Evolutionary conservation across 2,329 filamentous ascomycete species (phyloP).

Genomic region (Claviceps pusilla): DNA sequence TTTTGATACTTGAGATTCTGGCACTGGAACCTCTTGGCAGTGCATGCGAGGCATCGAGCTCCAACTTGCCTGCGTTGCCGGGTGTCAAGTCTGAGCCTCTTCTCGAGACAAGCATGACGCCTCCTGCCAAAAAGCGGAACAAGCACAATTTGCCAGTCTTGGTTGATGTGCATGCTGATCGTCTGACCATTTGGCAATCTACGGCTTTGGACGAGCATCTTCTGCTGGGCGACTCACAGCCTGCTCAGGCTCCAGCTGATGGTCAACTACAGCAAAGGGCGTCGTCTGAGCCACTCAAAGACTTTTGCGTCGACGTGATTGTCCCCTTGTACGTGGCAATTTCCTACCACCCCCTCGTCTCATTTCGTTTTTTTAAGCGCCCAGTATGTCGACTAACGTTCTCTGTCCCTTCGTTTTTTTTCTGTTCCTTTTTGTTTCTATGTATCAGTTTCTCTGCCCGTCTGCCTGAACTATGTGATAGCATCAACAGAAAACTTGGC

Average conservation of each 20-base stretch:
- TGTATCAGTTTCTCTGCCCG: slow-evolving; percentile 52
- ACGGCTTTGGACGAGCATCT: slow-evolving; percentile 47
- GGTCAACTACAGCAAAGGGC: slow-evolving; percentile 24
- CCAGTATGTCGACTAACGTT: no score
- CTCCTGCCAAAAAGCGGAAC: slow-evolving; percentile 37
- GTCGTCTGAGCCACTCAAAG: slow-evolving; percentile 48
- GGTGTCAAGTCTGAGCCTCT: slow-evolving; percentile 16
- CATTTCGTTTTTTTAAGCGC: no score
- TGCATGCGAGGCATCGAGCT: slow-evolving; percentile 25
- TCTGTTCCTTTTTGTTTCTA: no score
- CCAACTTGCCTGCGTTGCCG: slow-evolving; percentile 31
- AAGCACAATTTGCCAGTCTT: slow-evolving; percentile 50
- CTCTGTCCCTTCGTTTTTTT: no score
- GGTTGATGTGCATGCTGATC: slow-evolving; percentile 60
- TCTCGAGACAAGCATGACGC: slow-evolving; percentile 15
- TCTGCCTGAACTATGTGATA: slow-evolving; percentile 54
- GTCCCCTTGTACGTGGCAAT: slow-evolving; percentile 51
- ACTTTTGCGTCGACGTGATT: slow-evolving; percentile 70
- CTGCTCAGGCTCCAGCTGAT: slow-evolving; percentile 16
- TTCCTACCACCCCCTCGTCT: no score
- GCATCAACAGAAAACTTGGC: slow-evolving; percentile 61
- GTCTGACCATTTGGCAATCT: slow-evolving; percentile 72
- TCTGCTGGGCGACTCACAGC: slow-evolving; percentile 34
- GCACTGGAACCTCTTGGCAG: slow-evolving; percentile 46
- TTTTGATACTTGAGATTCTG: slow-evolving; percentile 62